phyloP scores from a whole-genome alignment of 2,329 filamentous ascomycete genomes.

The Bipolaris oryzae region DNA sequence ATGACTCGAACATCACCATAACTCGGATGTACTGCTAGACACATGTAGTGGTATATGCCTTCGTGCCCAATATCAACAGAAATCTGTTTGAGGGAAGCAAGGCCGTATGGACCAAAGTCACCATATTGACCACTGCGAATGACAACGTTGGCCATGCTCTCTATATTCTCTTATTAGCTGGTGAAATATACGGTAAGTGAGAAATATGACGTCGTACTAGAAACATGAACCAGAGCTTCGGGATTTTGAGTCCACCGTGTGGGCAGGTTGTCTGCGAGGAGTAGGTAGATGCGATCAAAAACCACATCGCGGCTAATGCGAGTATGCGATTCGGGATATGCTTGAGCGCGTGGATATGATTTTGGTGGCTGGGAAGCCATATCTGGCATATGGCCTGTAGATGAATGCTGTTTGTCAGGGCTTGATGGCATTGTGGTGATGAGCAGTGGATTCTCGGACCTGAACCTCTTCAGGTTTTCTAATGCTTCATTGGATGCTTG shows the following conservation, averaged over 20 bases:
- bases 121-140: background rate
- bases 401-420: background rate
- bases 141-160: background rate
- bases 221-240: background rate
- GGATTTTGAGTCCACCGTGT: background rate
- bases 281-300: background rate
- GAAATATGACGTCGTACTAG: background rate
- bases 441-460: background rate
- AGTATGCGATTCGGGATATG: background rate
- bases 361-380: background rate
- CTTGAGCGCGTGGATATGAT: background rate
- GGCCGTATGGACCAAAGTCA: constrained; percentile 13
- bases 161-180: background rate
- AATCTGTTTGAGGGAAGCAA: constrained; percentile 7
- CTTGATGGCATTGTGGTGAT: background rate
- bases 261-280: constrained; percentile 2
- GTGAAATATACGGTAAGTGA: background rate
- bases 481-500: background rate
- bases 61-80: constrained; percentile 12
- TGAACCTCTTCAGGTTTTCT: background rate
- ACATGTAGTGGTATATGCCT: constrained; percentile 12
- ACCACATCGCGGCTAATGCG: constrained; percentile 8
- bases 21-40: background rate
- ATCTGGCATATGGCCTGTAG: background rate
- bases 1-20: background rate